phyloP scores from a whole-genome alignment of 2,329 filamentous ascomycete genomes.

The Didymellaceae sp. region DNA sequence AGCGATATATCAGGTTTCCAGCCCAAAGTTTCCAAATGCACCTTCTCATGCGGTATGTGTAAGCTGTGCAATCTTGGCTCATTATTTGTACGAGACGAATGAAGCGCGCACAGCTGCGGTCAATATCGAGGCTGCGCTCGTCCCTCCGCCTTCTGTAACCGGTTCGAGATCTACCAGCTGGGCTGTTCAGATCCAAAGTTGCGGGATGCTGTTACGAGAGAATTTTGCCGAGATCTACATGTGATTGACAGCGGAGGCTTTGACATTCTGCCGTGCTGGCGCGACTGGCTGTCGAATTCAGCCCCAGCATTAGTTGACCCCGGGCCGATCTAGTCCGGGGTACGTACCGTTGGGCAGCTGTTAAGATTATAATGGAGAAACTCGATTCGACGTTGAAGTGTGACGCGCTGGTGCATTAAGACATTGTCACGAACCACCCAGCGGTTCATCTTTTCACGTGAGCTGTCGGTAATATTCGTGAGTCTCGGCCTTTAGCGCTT shows the following conservation, averaged over 20 bases:
- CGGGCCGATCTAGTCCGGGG: constrained; percentile 30
- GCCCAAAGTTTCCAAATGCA: not conserved
- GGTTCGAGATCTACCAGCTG: constrained; percentile 5
- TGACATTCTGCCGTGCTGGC: constrained; percentile 2
- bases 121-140: constrained; percentile 6
- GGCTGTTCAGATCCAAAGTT: constrained; percentile 10
- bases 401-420: not conserved
- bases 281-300: constrained; percentile 15
- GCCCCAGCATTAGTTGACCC: constrained; percentile 6
- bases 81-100: not conserved
- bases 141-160: constrained; percentile 16
- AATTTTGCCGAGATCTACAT: constrained; percentile 27
- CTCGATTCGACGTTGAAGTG: not conserved
- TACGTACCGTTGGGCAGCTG: constrained; percentile 3
- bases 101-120: not conserved
- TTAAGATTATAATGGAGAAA: not conserved
- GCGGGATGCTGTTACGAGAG: constrained; percentile 35
- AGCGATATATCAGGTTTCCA: not conserved
- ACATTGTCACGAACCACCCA: not conserved
- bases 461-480: not conserved
- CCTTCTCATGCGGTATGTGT: constrained; percentile 6
- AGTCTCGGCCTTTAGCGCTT: not conserved
- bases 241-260: constrained; percentile 26
- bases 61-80: constrained; percentile 8
- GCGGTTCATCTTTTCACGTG: not conserved